Evolutionary conservation across 768 basidiomycete genomes (phyloP).

Genomic region (Rhizopogon vesiculosus): DNA sequence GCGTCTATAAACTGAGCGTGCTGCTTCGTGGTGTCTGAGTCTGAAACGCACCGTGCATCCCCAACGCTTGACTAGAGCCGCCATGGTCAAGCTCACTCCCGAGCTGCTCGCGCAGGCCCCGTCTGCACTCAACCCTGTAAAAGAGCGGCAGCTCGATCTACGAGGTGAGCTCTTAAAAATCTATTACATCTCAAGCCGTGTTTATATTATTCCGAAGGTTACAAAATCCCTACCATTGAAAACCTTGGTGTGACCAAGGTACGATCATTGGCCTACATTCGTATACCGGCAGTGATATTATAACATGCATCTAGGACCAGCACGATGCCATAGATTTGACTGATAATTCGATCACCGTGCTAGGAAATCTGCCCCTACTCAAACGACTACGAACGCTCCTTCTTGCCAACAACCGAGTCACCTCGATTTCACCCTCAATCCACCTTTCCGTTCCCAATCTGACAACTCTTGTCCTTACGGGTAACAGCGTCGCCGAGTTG

Average conservation of each 20-base stretch:
- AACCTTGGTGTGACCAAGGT: conserved; percentile 92
- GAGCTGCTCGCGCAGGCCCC: conserved; percentile 83
- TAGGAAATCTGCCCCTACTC: conserved; percentile 84
- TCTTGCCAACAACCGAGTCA: conserved; percentile 87
- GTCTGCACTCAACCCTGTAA: conserved; percentile 76
- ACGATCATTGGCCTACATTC: conserved; percentile 24
- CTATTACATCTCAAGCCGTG: not conserved
- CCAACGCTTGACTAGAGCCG: conserved; percentile 10
- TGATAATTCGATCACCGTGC: conserved; percentile 78
- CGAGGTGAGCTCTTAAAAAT: conserved; percentile 52
- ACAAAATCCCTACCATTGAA: conserved; percentile 94
- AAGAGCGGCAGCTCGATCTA: conserved; percentile 89
- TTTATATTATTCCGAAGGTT: conserved; percentile 47
- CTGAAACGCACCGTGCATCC: conserved; percentile 22
- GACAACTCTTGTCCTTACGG: conserved; percentile 76
- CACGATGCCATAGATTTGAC: conserved; percentile 93
- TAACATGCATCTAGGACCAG: conserved; percentile 59
- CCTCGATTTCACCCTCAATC: conserved; percentile 76
- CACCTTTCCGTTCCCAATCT: conserved; percentile 84
- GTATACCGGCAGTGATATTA: conserved; percentile 10
- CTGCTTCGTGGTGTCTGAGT: conserved; percentile 25
- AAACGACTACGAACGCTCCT: conserved; percentile 81
- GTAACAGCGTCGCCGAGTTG: conserved; percentile 74
- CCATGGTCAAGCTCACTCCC: conserved; percentile 87
- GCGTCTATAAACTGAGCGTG: conserved; percentile 8